These are phyloP conservation scores for Pseudomassariella vexata DNA, from an alignment of 2,329 filamentous ascomycete species.

Conservation along the genomic window DNA sequence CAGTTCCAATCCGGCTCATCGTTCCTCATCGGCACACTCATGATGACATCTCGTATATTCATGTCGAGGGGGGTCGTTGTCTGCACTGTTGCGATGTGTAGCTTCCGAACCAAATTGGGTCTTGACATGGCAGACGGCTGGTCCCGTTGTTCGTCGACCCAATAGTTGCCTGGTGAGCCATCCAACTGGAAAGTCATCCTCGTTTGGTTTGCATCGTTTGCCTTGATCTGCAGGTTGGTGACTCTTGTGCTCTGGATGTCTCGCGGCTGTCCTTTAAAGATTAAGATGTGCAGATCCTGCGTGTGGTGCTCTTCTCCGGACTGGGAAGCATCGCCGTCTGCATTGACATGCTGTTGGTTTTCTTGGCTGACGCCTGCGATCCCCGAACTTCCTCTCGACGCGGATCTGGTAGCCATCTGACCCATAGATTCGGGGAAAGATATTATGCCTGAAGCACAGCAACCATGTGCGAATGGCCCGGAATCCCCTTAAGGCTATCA, in stretches of 20 bases:
- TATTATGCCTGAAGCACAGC: not conserved
- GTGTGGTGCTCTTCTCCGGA: conserved; percentile 9
- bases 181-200: conserved; percentile 24
- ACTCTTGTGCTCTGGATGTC: conserved; percentile 22
- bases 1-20: conserved; percentile 8
- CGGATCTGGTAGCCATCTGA: conserved; percentile 1
- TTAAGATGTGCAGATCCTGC: conserved; percentile 24
- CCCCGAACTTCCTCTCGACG: conserved; percentile 1
- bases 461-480: not conserved
- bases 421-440: not conserved
- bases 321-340: not conserved
- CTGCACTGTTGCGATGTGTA: conserved; percentile 8
- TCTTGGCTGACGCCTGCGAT: not conserved
- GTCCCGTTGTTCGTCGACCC: conserved; percentile 18
- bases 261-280: conserved; percentile 22
- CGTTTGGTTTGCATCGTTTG: conserved; percentile 20
- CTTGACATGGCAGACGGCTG: conserved; percentile 17
- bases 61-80: conserved; percentile 4
- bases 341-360: not conserved
- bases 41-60: conserved; percentile 7
- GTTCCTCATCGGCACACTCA: conserved; percentile 4
- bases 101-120: conserved; percentile 19
- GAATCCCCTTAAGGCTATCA: not conserved
- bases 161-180: conserved; percentile 19
- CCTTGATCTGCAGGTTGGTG: conserved; percentile 22